These are phyloP conservation scores for Nitzschia inconspicua DNA, from an alignment of 108 stramenopile genomes.

Conservation along the genomic window DNA sequence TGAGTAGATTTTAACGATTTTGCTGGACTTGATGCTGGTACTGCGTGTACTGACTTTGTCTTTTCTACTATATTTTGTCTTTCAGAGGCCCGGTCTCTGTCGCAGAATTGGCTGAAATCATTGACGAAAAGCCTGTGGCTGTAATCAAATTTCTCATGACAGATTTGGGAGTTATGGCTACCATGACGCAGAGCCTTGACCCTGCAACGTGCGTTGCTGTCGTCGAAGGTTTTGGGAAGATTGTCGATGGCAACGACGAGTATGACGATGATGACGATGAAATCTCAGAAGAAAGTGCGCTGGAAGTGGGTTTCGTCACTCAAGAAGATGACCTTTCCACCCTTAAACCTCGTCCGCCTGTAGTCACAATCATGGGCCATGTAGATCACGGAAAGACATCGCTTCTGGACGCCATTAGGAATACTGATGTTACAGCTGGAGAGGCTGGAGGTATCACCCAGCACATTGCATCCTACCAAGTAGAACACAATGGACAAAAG, in stretches of 20 bases:
- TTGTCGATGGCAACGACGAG: constrained; percentile 58
- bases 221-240: constrained; percentile 89
- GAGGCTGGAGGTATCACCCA: constrained; percentile 99
- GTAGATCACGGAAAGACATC: constrained; percentile 99
- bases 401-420: constrained; percentile 92
- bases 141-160: constrained; percentile 95
- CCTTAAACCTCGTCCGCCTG: constrained; percentile 85
- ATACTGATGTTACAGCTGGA: constrained; percentile 85
- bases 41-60: background rate
- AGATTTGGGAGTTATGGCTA: constrained; percentile 92
- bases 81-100: constrained; percentile 77
- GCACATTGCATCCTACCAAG: constrained; percentile 92
- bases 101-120: constrained; percentile 69
- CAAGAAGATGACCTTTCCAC: constrained; percentile 74
- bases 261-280: constrained; percentile 48
- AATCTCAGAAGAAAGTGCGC: constrained; percentile 58
- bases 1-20: constrained; percentile 45
- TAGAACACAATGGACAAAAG: constrained; percentile 58
- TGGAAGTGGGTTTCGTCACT: constrained; percentile 56
- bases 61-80: background rate
- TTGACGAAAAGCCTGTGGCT: constrained; percentile 82
- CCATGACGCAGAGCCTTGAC: constrained; percentile 88
- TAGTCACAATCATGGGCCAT: constrained; percentile 99
- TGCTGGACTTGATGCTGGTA: background rate
- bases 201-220: constrained; percentile 76